phyloP scores from a whole-genome alignment of 2,329 filamentous ascomycete genomes.

The Blastomyces emzantsi region DNA sequence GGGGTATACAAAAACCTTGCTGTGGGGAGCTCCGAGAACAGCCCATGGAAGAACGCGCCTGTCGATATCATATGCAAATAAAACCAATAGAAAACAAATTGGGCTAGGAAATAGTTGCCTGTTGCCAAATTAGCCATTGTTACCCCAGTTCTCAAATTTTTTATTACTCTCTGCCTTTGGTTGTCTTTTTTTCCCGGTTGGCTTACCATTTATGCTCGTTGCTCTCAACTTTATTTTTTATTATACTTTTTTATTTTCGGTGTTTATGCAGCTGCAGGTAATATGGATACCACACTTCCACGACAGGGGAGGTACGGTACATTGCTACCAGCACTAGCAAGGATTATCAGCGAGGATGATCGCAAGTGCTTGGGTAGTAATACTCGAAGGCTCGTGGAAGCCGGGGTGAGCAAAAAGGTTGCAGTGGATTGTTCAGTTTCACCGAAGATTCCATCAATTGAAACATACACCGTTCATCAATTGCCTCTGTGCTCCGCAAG shows the following conservation, averaged over 20 bases:
- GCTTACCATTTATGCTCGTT: neutral
- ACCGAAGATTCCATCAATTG: neutral
- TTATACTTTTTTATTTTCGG: neutral
- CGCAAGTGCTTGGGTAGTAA: neutral
- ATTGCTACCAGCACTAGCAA: neutral
- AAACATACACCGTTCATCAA: neutral
- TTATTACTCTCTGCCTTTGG: neutral
- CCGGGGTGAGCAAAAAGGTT: neutral
- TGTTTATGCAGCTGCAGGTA: slow-evolving; percentile 6
- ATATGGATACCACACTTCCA: slow-evolving; percentile 8
- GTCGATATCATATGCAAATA: slow-evolving; percentile 7
- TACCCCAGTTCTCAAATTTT: neutral
- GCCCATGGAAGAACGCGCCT: neutral
- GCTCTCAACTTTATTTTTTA: neutral
- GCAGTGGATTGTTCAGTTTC: neutral
- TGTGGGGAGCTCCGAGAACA: slow-evolving; percentile 10
- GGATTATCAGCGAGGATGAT: neutral
- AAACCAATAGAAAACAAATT: neutral
- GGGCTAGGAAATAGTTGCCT: neutral
- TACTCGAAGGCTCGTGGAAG: neutral
- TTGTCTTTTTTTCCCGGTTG: neutral
- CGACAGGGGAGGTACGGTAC: neutral
- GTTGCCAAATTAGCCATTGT: slow-evolving; percentile 1
- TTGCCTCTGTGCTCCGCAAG: neutral
- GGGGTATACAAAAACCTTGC: slow-evolving; percentile 10